Percentiles rank a stretch among this genome's conserved stretches.
Evolutionary conservation across 345 rosid genomes (phyloP).

Genomic region (Rubroshorea leprosula): DNA sequence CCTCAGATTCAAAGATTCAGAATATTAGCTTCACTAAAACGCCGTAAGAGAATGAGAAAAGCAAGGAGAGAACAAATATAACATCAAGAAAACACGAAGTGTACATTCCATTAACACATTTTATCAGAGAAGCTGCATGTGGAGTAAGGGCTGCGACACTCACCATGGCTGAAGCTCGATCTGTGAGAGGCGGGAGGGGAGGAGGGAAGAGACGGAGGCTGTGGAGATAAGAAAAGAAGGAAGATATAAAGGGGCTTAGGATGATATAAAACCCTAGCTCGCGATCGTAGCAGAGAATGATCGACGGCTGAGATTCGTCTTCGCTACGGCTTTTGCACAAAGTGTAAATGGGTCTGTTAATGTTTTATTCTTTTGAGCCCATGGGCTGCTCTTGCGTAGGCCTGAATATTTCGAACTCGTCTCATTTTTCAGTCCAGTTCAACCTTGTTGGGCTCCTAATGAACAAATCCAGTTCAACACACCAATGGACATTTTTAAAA

Average conservation of each 20-base stretch:
- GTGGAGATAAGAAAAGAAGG: neutral
- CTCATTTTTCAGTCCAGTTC: too few species aligned
- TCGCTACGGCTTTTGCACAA: neutral
- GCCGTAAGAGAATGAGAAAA: too few species aligned
- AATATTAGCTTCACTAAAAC: neutral
- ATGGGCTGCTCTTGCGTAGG: too few species aligned
- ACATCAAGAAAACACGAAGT: neutral
- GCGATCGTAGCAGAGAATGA: too few species aligned
- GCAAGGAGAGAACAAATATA: too few species aligned
- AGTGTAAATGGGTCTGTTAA: neutral
- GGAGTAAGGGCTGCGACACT: neutral
- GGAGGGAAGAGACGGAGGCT: neutral
- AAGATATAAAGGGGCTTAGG: neutral
- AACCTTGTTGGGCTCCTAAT: too few species aligned
- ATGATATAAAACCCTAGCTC: slow-evolving; percentile 24
- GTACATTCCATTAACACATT: neutral
- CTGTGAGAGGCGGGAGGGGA: neutral
- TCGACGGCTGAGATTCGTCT: too few species aligned
- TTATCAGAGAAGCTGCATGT: neutral
- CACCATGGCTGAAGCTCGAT: slow-evolving; percentile 21
- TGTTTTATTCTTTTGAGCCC: too few species aligned
- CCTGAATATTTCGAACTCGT: too few species aligned
- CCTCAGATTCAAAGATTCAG: neutral
- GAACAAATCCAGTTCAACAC: too few species aligned
- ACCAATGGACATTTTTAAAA: too few species aligned